A percentile compares a stretch with the other conserved stretches of the same genome.
Conservation (phyloP, 768 basidiomycete species). For the Rhizopogon vulgaris region DNA sequence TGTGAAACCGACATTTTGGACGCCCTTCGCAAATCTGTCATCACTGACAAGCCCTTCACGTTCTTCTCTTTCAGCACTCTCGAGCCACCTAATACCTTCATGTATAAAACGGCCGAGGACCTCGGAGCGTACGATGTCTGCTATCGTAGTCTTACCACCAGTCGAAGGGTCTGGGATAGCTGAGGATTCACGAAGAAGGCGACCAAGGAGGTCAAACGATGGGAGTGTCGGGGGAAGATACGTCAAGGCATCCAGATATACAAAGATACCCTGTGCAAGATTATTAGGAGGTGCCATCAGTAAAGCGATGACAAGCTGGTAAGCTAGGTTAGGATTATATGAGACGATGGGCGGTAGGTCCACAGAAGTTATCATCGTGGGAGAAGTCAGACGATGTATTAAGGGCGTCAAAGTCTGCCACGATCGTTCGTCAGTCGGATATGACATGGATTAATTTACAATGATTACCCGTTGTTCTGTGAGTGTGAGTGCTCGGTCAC, state of each 20-base stretch:
- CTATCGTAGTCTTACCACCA: slow-evolving; percentile 50
- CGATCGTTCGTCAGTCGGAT: not conserved
- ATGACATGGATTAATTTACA: not conserved
- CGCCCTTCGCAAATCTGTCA: slow-evolving; percentile 66
- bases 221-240: slow-evolving; percentile 66
- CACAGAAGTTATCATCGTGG: slow-evolving; percentile 55
- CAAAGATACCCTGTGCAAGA: slow-evolving; percentile 29
- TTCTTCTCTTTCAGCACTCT: slow-evolving; percentile 64
- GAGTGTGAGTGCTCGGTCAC: slow-evolving; percentile 66
- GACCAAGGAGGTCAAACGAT: slow-evolving; percentile 68
- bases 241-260: slow-evolving; percentile 58
- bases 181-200: slow-evolving; percentile 59
- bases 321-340: slow-evolving; percentile 63
- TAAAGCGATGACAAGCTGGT: slow-evolving; percentile 57
- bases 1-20: slow-evolving; percentile 52
- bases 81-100: slow-evolving; percentile 64
- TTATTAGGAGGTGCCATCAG: slow-evolving; percentile 33
- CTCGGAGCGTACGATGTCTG: slow-evolving; percentile 57
- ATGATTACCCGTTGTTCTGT: slow-evolving; percentile 62
- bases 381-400: slow-evolving; percentile 36
- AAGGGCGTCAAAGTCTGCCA: slow-evolving; percentile 47
- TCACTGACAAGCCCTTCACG: slow-evolving; percentile 63
- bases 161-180: slow-evolving; percentile 33
- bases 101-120: slow-evolving; percentile 69
- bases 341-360: slow-evolving; percentile 64